Evolutionary conservation across 2,329 filamentous ascomycete genomes (phyloP).

Genomic region (Cyclaneusma minus): DNA sequence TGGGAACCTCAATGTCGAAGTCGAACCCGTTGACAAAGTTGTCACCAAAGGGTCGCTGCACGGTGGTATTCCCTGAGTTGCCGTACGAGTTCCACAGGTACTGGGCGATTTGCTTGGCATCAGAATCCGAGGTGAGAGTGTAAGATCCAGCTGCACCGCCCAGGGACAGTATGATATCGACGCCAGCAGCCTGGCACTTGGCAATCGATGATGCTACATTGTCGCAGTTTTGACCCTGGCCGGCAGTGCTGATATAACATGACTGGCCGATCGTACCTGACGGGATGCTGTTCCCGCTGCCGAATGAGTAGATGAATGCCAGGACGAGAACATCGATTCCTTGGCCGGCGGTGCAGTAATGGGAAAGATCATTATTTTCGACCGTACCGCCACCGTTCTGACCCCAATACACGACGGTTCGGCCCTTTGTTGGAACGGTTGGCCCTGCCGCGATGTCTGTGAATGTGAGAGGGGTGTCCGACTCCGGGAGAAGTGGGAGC

Average conservation of each 20-base stretch:
- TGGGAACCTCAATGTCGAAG: slow-evolving; percentile 28
- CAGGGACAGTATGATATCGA: slow-evolving; percentile 29
- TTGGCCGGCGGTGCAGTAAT: slow-evolving; percentile 22
- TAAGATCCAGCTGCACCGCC: slow-evolving; percentile 25
- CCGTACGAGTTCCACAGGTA: slow-evolving; percentile 30
- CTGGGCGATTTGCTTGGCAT: slow-evolving; percentile 25
- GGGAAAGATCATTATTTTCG: slow-evolving; percentile 21
- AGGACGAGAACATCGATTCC: slow-evolving; percentile 28
- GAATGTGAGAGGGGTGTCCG: no score
- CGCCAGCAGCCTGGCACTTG: slow-evolving; percentile 24
- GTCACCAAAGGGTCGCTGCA: slow-evolving; percentile 28
- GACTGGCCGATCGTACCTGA: slow-evolving; percentile 24
- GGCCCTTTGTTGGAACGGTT: slow-evolving; percentile 8
- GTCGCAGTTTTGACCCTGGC: slow-evolving; percentile 22
- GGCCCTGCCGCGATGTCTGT: not conserved
- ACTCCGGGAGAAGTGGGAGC: no score
- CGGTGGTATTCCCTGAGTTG: slow-evolving; percentile 17
- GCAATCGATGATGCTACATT: slow-evolving; percentile 24
- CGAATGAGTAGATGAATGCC: slow-evolving; percentile 25
- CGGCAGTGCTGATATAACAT: slow-evolving; percentile 20
- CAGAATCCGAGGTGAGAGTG: slow-evolving; percentile 18
- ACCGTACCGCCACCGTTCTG: slow-evolving; percentile 17
- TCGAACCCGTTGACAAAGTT: slow-evolving; percentile 35
- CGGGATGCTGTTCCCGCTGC: slow-evolving; percentile 20
- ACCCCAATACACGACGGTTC: slow-evolving; percentile 21